Base-by-base conservation (phyloP, 2,329 filamentous ascomycete genomes). In the Ascochyta clinopodiicola region DNA sequence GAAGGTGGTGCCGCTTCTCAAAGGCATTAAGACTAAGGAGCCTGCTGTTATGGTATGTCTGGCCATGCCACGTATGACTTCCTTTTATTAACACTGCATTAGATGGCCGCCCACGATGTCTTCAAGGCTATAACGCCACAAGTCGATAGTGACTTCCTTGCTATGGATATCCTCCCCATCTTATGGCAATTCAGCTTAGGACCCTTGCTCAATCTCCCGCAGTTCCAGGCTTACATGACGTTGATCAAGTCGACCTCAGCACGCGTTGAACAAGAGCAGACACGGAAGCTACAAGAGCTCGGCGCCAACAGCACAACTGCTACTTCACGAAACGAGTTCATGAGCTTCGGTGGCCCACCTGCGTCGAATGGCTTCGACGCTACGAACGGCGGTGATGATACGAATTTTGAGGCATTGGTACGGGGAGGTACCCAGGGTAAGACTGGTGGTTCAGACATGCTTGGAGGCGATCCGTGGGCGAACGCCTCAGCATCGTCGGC, bases 1-100 rank as follows among this genome's bases (percentile, higher is more conserved):
- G 73, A 98, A 97, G 79, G 90, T 99, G 31, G 85, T 98, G 0
- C 95, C 95, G 0, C 79, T 98, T 4, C 82, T 99, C 57, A 92
- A 91, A 69, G 92, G 83, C 2, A 98, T 99, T 79, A 98, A 96
- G 77, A 99, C 95, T 0, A 98, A 96, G 72, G 95, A 99, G 74
- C 95, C 95, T 0, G 93, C 92, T 7, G 95, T 99, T 9, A 98
- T 98, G 91, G 79, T 80, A 73, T 61, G 75, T 60, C 8, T 15
- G 4, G 4, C 9, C 34, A 4, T n/a, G 15, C 36, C 13, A 7
- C 6, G 10, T 10, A 13, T n/a, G 21, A 24, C 22, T 0, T 3
- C 10, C 1, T 3, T 3, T 24, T 35, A 22, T 44, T 59, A 38
- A 63, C 45, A 12, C 25, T 31, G 3, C 32, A 15, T 22, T 25